These are phyloP conservation scores for Lecanosticta acicola DNA, from an alignment of 2,329 filamentous ascomycete genomes.

Conservation along the genomic window DNA sequence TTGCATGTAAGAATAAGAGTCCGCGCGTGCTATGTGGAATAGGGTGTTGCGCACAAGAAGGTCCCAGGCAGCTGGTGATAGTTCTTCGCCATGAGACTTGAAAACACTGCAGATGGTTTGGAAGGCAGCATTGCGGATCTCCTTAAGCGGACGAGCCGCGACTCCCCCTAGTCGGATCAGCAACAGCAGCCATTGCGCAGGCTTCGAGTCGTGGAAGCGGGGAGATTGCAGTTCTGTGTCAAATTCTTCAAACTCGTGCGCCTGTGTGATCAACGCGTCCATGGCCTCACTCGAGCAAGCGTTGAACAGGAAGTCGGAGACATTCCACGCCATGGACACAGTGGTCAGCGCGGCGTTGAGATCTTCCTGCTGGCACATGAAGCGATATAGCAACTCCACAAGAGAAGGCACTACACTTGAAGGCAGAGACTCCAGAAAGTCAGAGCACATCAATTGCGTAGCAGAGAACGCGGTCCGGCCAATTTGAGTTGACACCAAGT, in stretches of 20 bases:
- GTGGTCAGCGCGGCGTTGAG: slow-evolving; percentile 95
- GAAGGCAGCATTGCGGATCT: slow-evolving; percentile 79
- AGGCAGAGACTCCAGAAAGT: slow-evolving; percentile 73
- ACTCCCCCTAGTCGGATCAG: slow-evolving; percentile 66
- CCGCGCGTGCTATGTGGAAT: slow-evolving; percentile 62
- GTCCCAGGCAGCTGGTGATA: slow-evolving; percentile 74
- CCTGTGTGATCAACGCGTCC: slow-evolving; percentile 20
- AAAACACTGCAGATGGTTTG: slow-evolving; percentile 89
- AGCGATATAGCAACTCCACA: slow-evolving; percentile 81
- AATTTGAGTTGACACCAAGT: slow-evolving; percentile 61
- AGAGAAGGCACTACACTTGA: slow-evolving; percentile 69
- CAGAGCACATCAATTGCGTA: slow-evolving; percentile 86
- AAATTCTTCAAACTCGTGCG: slow-evolving; percentile 21
- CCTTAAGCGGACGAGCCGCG: slow-evolving; percentile 64
- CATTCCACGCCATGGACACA: slow-evolving; percentile 91
- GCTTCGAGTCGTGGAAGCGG: slow-evolving; percentile 10
- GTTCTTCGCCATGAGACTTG: slow-evolving; percentile 78
- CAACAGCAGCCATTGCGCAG: slow-evolving; percentile 73
- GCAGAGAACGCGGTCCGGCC: slow-evolving; percentile 85
- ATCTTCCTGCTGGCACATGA: slow-evolving; percentile 83
- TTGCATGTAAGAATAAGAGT: slow-evolving; percentile 28
- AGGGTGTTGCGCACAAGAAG: slow-evolving; percentile 75
- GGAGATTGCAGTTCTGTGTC: slow-evolving; percentile 16
- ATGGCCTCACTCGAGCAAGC: slow-evolving; percentile 40
- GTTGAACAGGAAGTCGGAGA: slow-evolving; percentile 74